Percentiles rank a stretch among this genome's conserved stretches.
Conservation (phyloP, 805 yeast species). For the Saccharomyces kudriavzevii region DNA sequence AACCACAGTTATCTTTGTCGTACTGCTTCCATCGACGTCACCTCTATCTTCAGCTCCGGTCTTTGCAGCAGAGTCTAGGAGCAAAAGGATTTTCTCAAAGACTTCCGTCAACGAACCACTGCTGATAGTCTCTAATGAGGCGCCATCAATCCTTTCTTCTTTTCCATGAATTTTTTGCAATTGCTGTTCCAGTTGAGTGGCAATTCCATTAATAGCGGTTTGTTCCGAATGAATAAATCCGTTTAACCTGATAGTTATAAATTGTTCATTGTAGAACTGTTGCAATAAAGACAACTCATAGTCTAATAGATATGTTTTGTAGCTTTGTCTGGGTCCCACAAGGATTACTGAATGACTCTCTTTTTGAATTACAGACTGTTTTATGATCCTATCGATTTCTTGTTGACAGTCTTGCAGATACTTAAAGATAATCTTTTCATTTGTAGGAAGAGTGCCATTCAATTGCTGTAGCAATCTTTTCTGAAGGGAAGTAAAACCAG, state of each 20-base stretch:
- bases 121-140: conserved; percentile 31
- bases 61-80: conserved; percentile 36
- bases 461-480: conserved; percentile 16
- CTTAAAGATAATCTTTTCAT: conserved; percentile 13
- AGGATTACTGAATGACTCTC: conserved; percentile 78
- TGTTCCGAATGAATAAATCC: conserved; percentile 70
- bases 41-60: conserved; percentile 17
- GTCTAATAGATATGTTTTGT: conserved; percentile 61
- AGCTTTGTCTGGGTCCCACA: conserved; percentile 73
- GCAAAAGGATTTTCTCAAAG: conserved; percentile 47
- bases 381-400: conserved; percentile 51
- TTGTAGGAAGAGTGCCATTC: conserved; percentile 16
- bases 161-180: conserved; percentile 29
- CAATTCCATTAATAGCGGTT: conserved; percentile 76
- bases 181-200: conserved; percentile 63
- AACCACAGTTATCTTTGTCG: conserved; percentile 47
- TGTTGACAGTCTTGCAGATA: conserved; percentile 19
- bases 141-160: neutral
- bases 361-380: conserved; percentile 53
- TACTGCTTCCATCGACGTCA: conserved; percentile 14
- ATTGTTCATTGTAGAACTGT: conserved; percentile 38
- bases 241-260: conserved; percentile 54
- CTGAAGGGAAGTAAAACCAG: conserved; percentile 14
- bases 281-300: conserved; percentile 44
- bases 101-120: conserved; percentile 51